phyloP scores from a whole-genome alignment of 2,329 filamentous ascomycete genomes.

The Cladophialophora psammophila region DNA sequence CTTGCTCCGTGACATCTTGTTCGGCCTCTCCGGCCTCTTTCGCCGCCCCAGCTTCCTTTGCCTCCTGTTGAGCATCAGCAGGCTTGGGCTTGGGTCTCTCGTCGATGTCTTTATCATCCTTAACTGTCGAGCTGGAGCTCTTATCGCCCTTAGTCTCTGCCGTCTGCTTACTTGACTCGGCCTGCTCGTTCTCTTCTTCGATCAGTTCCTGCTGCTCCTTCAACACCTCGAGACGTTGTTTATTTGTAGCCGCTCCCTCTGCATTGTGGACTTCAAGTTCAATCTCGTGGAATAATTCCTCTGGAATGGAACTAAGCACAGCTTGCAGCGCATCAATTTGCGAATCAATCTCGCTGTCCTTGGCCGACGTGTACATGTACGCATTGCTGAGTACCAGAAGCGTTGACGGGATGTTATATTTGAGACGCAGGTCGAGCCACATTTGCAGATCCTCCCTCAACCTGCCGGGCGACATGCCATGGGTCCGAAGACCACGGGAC shows the following conservation, averaged over 20 bases:
- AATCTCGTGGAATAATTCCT: conserved; percentile 99
- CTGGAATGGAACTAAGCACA: conserved; percentile 91
- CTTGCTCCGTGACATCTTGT: conserved; percentile 51
- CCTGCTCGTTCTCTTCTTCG: conserved; percentile 94
- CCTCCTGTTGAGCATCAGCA: conserved; percentile 50
- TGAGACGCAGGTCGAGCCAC: conserved; percentile 92
- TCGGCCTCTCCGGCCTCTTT: conserved; percentile 58
- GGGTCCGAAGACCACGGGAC: conserved; percentile 88
- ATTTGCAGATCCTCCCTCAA: conserved; percentile 89
- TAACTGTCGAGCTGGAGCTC: conserved; percentile 50
- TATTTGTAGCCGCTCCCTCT: conserved; percentile 97
- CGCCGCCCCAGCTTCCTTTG: conserved; percentile 60
- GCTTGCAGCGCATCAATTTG: conserved; percentile 94
- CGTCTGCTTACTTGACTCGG: conserved; percentile 72
- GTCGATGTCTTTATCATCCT: conserved; percentile 91
- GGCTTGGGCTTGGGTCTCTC: conserved; percentile 75
- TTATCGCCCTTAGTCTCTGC: conserved; percentile 55
- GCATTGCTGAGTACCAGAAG: conserved; percentile 95
- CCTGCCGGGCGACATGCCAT: conserved; percentile 86
- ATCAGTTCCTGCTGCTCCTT: conserved; percentile 99
- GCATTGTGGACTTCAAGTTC: conserved; percentile 97
- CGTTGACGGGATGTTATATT: conserved; percentile 94
- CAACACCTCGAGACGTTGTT: conserved; percentile 96
- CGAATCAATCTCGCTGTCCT: conserved; percentile 80
- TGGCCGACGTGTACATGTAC: conserved; percentile 92